phyloP scores from a whole-genome alignment of 176 grass and related monocot species.

The Sorghum bicolor region Sorghum_bicolor_NCBIv3 NC_012874.2:56049001-56049500 shows the following conservation, averaged over 20 bases:
- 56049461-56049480: constrained; percentile 25
- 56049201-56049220: not conserved
- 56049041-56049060: too few relatives aligned
- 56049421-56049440: too few relatives aligned
- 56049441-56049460: not conserved
- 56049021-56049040: too few relatives aligned
- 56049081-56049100: too few relatives aligned
- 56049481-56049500: constrained; percentile 29
- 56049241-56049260: not conserved
- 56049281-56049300: not conserved
- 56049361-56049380: not conserved
- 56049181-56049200: too few relatives aligned
- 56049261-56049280: not conserved
- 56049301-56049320: not conserved
- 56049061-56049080: too few relatives aligned
- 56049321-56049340: not conserved
- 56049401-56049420: not conserved
- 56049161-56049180: too few relatives aligned
- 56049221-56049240: not conserved
- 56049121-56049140: too few relatives aligned
- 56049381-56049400: not conserved
- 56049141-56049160: too few relatives aligned
- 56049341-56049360: not conserved
- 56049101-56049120: too few relatives aligned
- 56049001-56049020: too few relatives aligned